phyloP scores from a whole-genome alignment of 257 asterid species.

The Solanum arcanum region DNA sequence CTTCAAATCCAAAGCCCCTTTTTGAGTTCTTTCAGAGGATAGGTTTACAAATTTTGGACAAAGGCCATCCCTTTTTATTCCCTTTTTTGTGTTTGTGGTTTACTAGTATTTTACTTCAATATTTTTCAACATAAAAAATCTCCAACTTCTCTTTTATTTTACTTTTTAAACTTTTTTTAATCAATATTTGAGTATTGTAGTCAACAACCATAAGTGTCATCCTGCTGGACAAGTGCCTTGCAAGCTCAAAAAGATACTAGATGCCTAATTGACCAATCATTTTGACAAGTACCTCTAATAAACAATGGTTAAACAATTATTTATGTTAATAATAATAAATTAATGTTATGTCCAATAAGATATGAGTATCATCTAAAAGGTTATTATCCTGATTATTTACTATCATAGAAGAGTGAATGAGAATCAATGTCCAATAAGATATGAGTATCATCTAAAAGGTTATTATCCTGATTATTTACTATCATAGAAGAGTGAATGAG shows the following conservation, averaged over 20 bases:
- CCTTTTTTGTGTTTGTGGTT: neutral
- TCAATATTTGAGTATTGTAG: neutral
- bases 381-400: neutral
- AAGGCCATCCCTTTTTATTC: neutral
- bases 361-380: neutral
- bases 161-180: neutral
- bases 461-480: neutral
- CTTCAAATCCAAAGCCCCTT: neutral
- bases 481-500: neutral
- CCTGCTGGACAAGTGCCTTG: neutral
- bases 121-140: neutral
- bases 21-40: neutral
- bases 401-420: neutral
- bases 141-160: neutral
- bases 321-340: neutral
- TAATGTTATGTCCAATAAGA: neutral
- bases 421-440: neutral
- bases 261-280: neutral
- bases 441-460: neutral
- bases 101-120: neutral
- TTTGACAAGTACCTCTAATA: neutral
- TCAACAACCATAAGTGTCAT: neutral
- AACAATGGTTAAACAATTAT: neutral
- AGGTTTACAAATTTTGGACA: slow-evolving; percentile 7
- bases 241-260: neutral